A percentile compares a stretch with the other conserved stretches of the same genome.
Conservation (phyloP, 805 yeast species). For the Myxozyma geophila region DNA sequence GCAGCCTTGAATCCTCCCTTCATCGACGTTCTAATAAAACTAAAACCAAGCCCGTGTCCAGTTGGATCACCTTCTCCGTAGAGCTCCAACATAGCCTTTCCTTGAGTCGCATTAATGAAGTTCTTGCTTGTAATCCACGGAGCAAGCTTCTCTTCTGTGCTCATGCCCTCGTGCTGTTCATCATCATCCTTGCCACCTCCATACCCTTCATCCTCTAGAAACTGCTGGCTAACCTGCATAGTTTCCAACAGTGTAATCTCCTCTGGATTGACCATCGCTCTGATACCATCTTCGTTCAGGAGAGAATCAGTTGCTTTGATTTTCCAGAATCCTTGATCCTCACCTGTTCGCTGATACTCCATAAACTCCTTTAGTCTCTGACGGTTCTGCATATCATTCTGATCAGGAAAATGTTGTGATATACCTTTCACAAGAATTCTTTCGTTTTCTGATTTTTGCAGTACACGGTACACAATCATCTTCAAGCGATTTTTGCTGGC, state of each 20-base stretch:
- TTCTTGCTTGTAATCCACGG: conserved; percentile 95
- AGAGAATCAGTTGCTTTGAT: conserved; percentile 67
- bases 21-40: conserved; percentile 89
- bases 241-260: conserved; percentile 85
- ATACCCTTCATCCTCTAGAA: conserved; percentile 75
- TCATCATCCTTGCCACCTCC: conserved; percentile 50
- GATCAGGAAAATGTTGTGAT: conserved; percentile 92
- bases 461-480: conserved; percentile 88
- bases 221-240: conserved; percentile 92
- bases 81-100: conserved; percentile 93
- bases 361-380: conserved; percentile 94
- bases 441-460: conserved; percentile 73
- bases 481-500: conserved; percentile 87
- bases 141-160: conserved; percentile 81
- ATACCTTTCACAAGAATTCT: conserved; percentile 85
- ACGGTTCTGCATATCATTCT: conserved; percentile 95
- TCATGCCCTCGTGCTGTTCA: conserved; percentile 52
- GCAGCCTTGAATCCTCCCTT: conserved; percentile 78
- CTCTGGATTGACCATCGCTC: conserved; percentile 89
- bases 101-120: conserved; percentile 91
- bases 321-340: conserved; percentile 95
- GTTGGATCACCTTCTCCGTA: conserved; percentile 96
- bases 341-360: conserved; percentile 95
- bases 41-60: conserved; percentile 86
- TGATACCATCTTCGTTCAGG: conserved; percentile 74